These are phyloP conservation scores for Solanum stenotomum DNA, from an alignment of 257 asterid species.

Conservation along the genomic window DNA sequence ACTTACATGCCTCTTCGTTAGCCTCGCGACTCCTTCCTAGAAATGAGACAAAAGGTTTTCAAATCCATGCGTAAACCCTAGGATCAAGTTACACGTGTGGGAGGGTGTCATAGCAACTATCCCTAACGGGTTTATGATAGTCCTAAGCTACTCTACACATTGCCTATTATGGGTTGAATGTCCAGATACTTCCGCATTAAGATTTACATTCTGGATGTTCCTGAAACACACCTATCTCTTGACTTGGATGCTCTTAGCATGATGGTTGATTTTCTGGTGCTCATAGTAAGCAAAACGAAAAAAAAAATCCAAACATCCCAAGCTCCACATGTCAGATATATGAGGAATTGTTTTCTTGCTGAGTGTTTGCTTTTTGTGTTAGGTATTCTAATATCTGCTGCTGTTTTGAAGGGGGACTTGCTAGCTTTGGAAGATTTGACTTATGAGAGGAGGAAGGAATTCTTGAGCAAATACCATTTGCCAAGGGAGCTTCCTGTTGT, in stretches of 20 bases:
- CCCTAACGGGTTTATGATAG: not conserved
- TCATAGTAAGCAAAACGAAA: not conserved
- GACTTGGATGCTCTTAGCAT: not conserved
- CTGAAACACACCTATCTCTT: not conserved
- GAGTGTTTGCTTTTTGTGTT: not conserved
- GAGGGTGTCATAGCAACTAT: not conserved
- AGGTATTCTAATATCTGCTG: slow-evolving; percentile 1
- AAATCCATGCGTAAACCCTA: not conserved
- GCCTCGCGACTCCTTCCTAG: not conserved
- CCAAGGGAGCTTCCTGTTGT: slow-evolving; percentile 80
- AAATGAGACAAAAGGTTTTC: not conserved
- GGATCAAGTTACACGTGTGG: not conserved
- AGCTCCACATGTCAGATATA: not conserved
- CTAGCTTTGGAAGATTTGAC: slow-evolving; percentile 93
- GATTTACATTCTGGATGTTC: not conserved
- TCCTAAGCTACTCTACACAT: not conserved
- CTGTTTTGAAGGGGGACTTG: slow-evolving; percentile 76
- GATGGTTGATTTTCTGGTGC: not conserved
- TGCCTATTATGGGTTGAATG: not conserved
- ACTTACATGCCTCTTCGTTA: not conserved
- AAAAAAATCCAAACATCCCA: not conserved
- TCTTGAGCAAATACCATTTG: slow-evolving; percentile 55
- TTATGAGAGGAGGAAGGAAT: slow-evolving; percentile 71
- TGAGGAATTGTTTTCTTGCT: not conserved
- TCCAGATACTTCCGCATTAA: not conserved